Evolutionary conservation across 371 early-diverging fungal genomes (phyloP), one percentile per base, ranked within the genome.

Genomic region (Saksenaea oblongispora): DNA sequence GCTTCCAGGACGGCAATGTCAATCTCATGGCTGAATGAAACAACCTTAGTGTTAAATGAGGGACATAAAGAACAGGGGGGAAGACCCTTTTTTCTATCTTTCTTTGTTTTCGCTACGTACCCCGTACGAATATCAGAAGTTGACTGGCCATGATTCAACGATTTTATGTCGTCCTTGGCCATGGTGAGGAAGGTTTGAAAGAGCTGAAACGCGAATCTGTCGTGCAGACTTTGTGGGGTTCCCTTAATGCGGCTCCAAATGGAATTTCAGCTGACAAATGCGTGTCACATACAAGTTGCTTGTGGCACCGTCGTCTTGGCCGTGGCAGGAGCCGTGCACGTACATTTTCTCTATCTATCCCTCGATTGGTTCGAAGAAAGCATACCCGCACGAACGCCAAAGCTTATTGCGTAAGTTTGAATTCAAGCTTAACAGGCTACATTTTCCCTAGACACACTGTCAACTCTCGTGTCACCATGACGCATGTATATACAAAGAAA

Each of bases 21-120:
- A 56, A 95, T 69, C 64, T 88, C 86, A 62, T 89, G 88, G 56
- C 92, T 89, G 64, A 22, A 39, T 15, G 41, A 39, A 31, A 55
- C 17, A 34, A 17, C 18, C 13, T 47, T 7, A 22, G 24, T 47
- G 24, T 47, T 7, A 47, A 10, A 22, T 22, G 51, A 17, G 51
- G 51, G 51, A 47, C 51, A 22, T 18, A 56, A 37, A 28, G 55
- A 34, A 18, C 18, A 53, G 26, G 28, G 37, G 27, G 13, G 36
- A 39, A 22, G 37, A 22, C 18, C 27, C 14, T 22, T 28, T 62
- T 42, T 24, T 27, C 4, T n/a, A n/a, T 3, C 22, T 56, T 34
- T 35, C 8, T 17, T 59, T 53, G 27, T 26, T 47, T 39, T 39
- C 11, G 3, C 10, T 47, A 61, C 31, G 63, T 70, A 78, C 78